phyloP scores from a whole-genome alignment of 2,329 filamentous ascomycete genomes.

The Phialophora tarda region DNA sequence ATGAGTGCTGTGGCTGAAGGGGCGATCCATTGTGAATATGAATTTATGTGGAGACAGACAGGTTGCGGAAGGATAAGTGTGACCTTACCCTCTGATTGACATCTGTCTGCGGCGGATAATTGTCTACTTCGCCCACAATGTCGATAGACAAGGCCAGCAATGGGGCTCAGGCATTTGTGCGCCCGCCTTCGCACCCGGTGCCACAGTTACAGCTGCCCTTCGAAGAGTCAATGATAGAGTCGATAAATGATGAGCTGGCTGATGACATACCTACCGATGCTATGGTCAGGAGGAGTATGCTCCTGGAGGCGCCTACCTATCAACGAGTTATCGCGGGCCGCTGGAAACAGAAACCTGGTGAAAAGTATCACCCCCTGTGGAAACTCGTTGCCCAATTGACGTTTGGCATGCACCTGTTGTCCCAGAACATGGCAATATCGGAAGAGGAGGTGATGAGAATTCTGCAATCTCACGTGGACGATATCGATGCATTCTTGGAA shows the following conservation, averaged over 20 bases:
- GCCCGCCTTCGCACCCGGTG: constrained; percentile 49
- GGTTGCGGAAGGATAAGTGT: constrained; percentile 13
- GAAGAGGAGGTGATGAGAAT: constrained; percentile 87
- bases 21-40: constrained; percentile 11
- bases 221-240: constrained; percentile 53
- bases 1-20: background rate
- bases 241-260: constrained; percentile 40
- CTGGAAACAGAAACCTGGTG: constrained; percentile 77
- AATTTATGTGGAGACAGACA: constrained; percentile 8
- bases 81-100: constrained; percentile 4
- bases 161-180: constrained; percentile 24
- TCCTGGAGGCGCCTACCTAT: constrained; percentile 71
- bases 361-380: constrained; percentile 83
- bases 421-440: constrained; percentile 85
- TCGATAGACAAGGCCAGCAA: constrained; percentile 29
- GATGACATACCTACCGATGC: constrained; percentile 48
- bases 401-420: constrained; percentile 87
- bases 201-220: constrained; percentile 52
- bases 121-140: constrained; percentile 21
- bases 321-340: constrained; percentile 73
- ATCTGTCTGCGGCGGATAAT: constrained; percentile 6
- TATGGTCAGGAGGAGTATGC: constrained; percentile 63
- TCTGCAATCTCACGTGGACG: constrained; percentile 88
- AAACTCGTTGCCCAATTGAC: constrained; percentile 92
- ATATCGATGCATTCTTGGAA: constrained; percentile 89